These are phyloP conservation scores for Dryas drummondii DNA, from an alignment of 306 rosid genomes.

Conservation along the genomic window DNA sequence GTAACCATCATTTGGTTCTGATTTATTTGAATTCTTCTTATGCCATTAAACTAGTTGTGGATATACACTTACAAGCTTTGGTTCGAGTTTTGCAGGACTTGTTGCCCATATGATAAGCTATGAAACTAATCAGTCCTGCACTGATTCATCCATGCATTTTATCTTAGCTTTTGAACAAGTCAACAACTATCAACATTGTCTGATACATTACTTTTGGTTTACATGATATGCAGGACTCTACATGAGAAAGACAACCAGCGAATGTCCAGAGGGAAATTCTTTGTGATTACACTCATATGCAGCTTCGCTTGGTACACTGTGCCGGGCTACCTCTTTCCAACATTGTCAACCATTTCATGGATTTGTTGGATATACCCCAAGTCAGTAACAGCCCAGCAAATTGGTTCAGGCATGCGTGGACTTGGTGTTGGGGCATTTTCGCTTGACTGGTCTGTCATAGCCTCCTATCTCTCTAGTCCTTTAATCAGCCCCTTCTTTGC, in stretches of 20 bases:
- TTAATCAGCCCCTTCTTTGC: constrained; percentile 41
- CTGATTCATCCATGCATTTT: background rate
- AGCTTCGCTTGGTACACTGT: constrained; percentile 63
- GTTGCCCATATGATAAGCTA: no score
- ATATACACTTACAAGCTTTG: no score
- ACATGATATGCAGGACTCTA: constrained; percentile 48
- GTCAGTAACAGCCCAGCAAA: constrained; percentile 33
- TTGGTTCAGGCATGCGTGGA: constrained; percentile 36
- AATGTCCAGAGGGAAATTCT: constrained; percentile 59
- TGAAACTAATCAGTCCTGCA: no score
- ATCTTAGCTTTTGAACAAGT: background rate
- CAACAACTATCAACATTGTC: background rate
- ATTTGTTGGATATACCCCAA: constrained; percentile 39
- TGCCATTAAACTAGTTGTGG: no score
- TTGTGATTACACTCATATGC: constrained; percentile 54
- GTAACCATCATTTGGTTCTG: no score
- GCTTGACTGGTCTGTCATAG: constrained; percentile 35
- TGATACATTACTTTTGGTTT: background rate
- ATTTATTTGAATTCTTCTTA: no score
- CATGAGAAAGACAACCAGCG: constrained; percentile 51
- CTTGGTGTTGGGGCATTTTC: constrained; percentile 39
- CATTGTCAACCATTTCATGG: constrained; percentile 72
- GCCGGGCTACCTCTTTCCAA: constrained; percentile 67
- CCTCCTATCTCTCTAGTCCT: constrained; percentile 36
- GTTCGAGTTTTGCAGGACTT: no score